Evolutionary conservation across 2,329 filamentous ascomycete species (phyloP).

Genomic region (Ambrosiella beaveri): DNA sequence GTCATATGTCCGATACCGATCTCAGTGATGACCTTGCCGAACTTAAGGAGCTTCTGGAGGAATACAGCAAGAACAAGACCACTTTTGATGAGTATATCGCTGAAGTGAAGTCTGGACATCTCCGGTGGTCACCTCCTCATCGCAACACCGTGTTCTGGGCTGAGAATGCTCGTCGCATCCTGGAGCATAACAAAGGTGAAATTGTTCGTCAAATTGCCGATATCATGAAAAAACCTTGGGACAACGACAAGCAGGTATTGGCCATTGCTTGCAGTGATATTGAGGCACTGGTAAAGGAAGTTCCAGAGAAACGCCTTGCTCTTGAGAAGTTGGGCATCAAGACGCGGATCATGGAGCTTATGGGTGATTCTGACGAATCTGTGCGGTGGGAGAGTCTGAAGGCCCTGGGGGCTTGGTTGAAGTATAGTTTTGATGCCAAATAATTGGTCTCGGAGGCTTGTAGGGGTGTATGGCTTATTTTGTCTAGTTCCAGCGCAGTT

Average conservation of each 20-base stretch:
- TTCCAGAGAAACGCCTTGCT: slow-evolving; percentile 63
- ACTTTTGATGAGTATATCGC: slow-evolving; percentile 81
- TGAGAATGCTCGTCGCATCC: slow-evolving; percentile 73
- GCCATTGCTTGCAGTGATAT: slow-evolving; percentile 90
- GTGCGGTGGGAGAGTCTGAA: slow-evolving; percentile 86
- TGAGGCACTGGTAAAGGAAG: slow-evolving; percentile 72
- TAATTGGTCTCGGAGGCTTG: slow-evolving; percentile 9
- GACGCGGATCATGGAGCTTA: slow-evolving; percentile 77
- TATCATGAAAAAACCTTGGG: slow-evolving; percentile 58
- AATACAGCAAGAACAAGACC: slow-evolving; percentile 52
- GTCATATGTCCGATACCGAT: slow-evolving; percentile 47
- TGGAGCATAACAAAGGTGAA: slow-evolving; percentile 66
- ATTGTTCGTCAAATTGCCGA: slow-evolving; percentile 68
- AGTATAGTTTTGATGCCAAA: slow-evolving; percentile 40
- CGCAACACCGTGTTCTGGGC: slow-evolving; percentile 76
- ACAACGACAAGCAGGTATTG: slow-evolving; percentile 71
- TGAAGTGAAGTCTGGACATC: slow-evolving; percentile 69
- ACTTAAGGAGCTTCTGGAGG: slow-evolving; percentile 45
- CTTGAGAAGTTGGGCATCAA: slow-evolving; percentile 77
- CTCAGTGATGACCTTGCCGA: slow-evolving; percentile 43
- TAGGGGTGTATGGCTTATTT: not conserved
- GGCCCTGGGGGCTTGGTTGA: slow-evolving; percentile 52
- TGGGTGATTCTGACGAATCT: slow-evolving; percentile 74
- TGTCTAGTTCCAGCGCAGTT: slow-evolving; percentile 2
- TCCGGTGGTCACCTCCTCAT: slow-evolving; percentile 87